Conservation (phyloP, 768 basidiomycete species). For the Xerocomellus dryophilus region DNA sequence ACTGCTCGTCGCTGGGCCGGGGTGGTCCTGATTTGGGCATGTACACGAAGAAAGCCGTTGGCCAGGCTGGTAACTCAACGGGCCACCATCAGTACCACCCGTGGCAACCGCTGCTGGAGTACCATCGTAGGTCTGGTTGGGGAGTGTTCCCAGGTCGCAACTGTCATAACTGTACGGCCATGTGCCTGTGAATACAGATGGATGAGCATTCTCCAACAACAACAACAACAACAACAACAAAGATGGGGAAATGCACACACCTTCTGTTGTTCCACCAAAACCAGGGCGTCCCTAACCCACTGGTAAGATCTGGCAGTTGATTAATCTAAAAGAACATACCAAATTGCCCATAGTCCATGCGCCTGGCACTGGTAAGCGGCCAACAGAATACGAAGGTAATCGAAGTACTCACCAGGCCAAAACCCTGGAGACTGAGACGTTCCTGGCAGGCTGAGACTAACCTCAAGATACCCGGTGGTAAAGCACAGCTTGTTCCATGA, state of each 20-base stretch:
- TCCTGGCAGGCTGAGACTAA: slow-evolving; percentile 74
- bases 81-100: slow-evolving; percentile 45
- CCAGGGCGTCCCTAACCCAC: slow-evolving; percentile 71
- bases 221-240: neutral
- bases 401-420: slow-evolving; percentile 72
- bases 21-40: slow-evolving; percentile 82
- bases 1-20: slow-evolving; percentile 57
- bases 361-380: slow-evolving; percentile 32
- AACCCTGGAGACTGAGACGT: slow-evolving; percentile 58
- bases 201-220: neutral
- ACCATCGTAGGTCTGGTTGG: slow-evolving; percentile 70
- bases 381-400: neutral
- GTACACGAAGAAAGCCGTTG: slow-evolving; percentile 88
- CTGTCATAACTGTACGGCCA: slow-evolving; percentile 83
- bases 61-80: slow-evolving; percentile 78
- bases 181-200: slow-evolving; percentile 32
- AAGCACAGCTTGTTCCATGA: slow-evolving; percentile 97
- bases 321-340: slow-evolving; percentile 17
- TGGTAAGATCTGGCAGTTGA: slow-evolving; percentile 10
- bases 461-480: slow-evolving; percentile 88
- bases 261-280: slow-evolving; percentile 87
- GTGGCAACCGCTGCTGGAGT: slow-evolving; percentile 57
- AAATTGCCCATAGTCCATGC: slow-evolving; percentile 79
- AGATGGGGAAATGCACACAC: slow-evolving; percentile 27
- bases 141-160: slow-evolving; percentile 86